Evolutionary conservation across 495 filamentous ascomycete species (phyloP).

Genomic region (Aspergillus kassunensis): DNA sequence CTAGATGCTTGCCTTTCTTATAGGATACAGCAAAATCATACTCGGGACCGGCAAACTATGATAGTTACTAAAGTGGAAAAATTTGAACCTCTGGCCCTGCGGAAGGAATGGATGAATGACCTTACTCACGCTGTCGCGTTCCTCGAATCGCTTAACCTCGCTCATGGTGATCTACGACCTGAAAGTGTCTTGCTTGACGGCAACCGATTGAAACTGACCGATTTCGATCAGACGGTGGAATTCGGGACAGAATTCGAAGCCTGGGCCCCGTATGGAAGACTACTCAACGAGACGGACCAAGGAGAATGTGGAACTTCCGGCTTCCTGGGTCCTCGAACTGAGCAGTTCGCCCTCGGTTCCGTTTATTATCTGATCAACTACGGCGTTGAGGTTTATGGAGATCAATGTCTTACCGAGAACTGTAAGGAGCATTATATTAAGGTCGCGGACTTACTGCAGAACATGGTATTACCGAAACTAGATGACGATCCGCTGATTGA

Average conservation of each 20-base stretch:
- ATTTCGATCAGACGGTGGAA: conserved; percentile 29
- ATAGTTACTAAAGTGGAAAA: conserved; percentile 30
- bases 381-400: conserved; percentile 32
- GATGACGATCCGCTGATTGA: conserved; percentile 32
- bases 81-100: conserved; percentile 28
- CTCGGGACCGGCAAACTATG: conserved; percentile 20
- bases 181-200: conserved; percentile 28
- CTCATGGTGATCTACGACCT: conserved; percentile 33
- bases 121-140: conserved; percentile 36
- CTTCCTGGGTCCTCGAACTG: conserved; percentile 31
- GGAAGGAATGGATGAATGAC: conserved; percentile 38
- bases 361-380: conserved; percentile 37
- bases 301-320: conserved; percentile 25
- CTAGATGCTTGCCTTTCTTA: conserved; percentile 22
- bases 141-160: conserved; percentile 35
- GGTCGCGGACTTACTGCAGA: conserved; percentile 31
- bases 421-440: conserved; percentile 32
- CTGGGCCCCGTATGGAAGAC: conserved; percentile 26
- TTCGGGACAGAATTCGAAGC: conserved; percentile 28
- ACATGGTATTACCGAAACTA: conserved; percentile 33
- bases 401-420: conserved; percentile 31
- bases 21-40: conserved; percentile 25
- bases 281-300: conserved; percentile 25
- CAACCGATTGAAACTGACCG: conserved; percentile 23
- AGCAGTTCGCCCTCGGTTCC: conserved; percentile 40